These are phyloP conservation scores for Neurospora discreta DNA, from an alignment of 495 filamentous ascomycete genomes.

Conservation along the genomic window DNA sequence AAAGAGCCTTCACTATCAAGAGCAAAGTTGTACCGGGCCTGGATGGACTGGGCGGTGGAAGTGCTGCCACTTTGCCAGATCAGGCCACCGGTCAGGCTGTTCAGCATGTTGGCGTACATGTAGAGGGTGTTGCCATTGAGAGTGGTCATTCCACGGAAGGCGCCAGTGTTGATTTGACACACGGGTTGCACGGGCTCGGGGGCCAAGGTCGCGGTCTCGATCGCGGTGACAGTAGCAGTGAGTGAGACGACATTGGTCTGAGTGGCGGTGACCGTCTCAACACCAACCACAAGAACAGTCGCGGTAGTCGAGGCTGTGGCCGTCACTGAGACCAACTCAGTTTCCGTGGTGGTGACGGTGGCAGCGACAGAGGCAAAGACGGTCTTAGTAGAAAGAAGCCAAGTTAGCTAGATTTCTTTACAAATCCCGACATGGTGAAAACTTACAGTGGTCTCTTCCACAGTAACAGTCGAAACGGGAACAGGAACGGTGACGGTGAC, in stretches of 20 bases:
- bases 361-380: background rate
- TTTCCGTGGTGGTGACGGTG: background rate
- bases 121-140: background rate
- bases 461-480: slow-evolving; percentile 1
- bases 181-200: slow-evolving; percentile 1
- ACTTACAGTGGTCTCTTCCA: background rate
- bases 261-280: slow-evolving; percentile 1
- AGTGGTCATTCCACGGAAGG: background rate
- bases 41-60: background rate
- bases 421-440: background rate
- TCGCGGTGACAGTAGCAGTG: slow-evolving; percentile 1
- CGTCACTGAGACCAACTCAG: background rate
- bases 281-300: background rate
- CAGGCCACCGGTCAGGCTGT: background rate
- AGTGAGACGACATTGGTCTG: background rate
- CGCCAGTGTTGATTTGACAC: background rate
- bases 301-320: background rate
- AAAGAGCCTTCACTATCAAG: slow-evolving; percentile 2
- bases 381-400: background rate
- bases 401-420: background rate
- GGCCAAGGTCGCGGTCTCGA: slow-evolving; percentile 3
- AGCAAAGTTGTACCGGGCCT: slow-evolving; percentile 1
- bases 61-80: background rate
- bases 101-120: slow-evolving; percentile 7
- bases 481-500: slow-evolving; percentile 1